phyloP scores from a whole-genome alignment of 306 rosid species.

The Nissolia schottii region DNA sequence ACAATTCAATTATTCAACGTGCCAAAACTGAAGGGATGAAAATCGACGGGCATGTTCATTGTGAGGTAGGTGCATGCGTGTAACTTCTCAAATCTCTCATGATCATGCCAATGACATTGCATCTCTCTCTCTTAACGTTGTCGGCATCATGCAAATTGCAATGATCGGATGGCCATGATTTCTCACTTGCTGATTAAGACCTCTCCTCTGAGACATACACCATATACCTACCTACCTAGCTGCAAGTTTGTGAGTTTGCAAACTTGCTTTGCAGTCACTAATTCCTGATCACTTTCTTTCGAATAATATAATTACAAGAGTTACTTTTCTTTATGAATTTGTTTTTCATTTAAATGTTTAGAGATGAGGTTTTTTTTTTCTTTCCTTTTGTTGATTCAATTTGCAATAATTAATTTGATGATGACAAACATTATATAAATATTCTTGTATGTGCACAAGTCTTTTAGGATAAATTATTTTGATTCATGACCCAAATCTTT shows the following conservation, averaged over 20 bases:
- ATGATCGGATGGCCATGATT: not conserved
- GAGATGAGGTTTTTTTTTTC: no score
- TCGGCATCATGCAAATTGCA: not conserved
- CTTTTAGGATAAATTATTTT: no score
- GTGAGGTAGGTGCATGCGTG: not conserved
- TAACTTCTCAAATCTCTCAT: not conserved
- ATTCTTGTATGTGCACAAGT: no score
- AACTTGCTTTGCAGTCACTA: not conserved
- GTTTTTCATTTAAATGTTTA: no score
- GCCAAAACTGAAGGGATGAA: not conserved
- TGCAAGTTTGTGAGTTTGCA: not conserved
- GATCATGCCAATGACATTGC: no score
- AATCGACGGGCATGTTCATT: not conserved
- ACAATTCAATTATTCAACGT: conserved; percentile 11
- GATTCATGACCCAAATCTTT: no score
- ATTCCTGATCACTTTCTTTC: not conserved
- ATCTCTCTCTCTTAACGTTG: no score
- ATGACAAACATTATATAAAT: no score
- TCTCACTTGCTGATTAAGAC: not conserved
- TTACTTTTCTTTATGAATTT: no score
- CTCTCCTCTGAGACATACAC: not conserved
- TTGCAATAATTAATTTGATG: no score
- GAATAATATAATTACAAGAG: no score
- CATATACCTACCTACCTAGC: not conserved
- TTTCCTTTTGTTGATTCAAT: no score